Conservation (phyloP, 495 filamentous ascomycete genomes). For the Lindgomyces ingoldianus region DNA sequence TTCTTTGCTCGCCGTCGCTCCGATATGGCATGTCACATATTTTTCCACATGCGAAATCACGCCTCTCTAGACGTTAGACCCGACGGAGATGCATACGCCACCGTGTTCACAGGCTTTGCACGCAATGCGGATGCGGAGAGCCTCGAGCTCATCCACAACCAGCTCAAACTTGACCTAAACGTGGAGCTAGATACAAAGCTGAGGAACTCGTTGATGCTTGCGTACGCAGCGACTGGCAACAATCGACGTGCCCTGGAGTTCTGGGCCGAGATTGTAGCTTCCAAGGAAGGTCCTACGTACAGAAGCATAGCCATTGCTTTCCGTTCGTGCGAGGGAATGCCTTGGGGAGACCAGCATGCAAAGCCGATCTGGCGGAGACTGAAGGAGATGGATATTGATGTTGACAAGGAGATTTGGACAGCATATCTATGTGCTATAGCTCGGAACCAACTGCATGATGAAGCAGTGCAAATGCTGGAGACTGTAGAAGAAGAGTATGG, state of each 20-base stretch:
- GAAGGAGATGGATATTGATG: conserved; percentile 68
- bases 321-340: conserved; percentile 64
- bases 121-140: conserved; percentile 62
- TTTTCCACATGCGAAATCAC: conserved; percentile 84
- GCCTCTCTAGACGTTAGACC: conserved; percentile 59
- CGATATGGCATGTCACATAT: conserved; percentile 81
- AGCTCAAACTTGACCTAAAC: conserved; percentile 83
- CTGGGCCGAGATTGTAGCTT: conserved; percentile 77
- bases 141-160: conserved; percentile 77
- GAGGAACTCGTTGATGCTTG: conserved; percentile 82
- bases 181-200: conserved; percentile 75
- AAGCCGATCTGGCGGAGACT: conserved; percentile 74
- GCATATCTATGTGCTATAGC: conserved; percentile 75
- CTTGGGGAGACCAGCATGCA: conserved; percentile 64
- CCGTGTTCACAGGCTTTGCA: conserved; percentile 75
- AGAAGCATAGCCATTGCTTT: conserved; percentile 76
- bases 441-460: conserved; percentile 64
- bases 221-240: conserved; percentile 67
- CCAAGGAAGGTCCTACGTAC: conserved; percentile 78
- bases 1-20: conserved; percentile 76
- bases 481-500: conserved; percentile 66
- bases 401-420: conserved; percentile 70
- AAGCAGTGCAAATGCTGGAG: conserved; percentile 59
- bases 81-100: conserved; percentile 69
- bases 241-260: conserved; percentile 67